These are phyloP conservation scores for Oenanthe sinensis DNA, from an alignment of 129 eudicot species.

Conservation along the genomic window DNA sequence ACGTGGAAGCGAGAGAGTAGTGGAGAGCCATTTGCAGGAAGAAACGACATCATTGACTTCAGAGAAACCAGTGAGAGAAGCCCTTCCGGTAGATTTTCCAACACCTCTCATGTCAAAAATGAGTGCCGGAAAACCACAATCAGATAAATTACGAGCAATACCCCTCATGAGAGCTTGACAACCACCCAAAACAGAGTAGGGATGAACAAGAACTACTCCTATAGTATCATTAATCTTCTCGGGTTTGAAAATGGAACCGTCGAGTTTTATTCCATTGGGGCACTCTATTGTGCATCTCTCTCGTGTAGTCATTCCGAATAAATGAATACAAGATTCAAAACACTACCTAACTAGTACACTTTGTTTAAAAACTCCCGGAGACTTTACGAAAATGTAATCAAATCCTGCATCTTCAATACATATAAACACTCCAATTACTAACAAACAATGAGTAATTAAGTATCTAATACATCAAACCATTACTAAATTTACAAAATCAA, in stretches of 20 bases:
- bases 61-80: conserved; percentile 68
- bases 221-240: conserved; percentile 5
- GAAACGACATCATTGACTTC: conserved; percentile 78
- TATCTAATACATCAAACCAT: not conserved
- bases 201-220: conserved; percentile 54
- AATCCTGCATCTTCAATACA: not conserved
- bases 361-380: too few relatives aligned
- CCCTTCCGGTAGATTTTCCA: conserved; percentile 62
- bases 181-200: conserved; percentile 67
- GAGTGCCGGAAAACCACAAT: conserved; percentile 37
- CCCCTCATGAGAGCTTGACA: conserved; percentile 73
- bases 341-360: not conserved
- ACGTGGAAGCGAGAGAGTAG: conserved; percentile 35
- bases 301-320: not conserved
- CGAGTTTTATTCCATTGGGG: conserved; percentile 34
- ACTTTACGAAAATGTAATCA: too few relatives aligned
- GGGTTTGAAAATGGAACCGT: conserved; percentile 47
- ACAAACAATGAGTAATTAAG: too few relatives aligned
- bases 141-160: conserved; percentile 62
- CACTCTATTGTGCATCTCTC: conserved; percentile 46
- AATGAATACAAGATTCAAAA: not conserved
- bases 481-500: not conserved
- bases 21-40: conserved; percentile 51
- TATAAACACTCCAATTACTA: not conserved
- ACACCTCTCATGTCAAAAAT: conserved; percentile 77